A percentile compares a stretch with the other conserved stretches of the same genome.
phyloP scores from a whole-genome alignment of 148 eudicot species.

The Fagopyrum homotropicum region DNA sequence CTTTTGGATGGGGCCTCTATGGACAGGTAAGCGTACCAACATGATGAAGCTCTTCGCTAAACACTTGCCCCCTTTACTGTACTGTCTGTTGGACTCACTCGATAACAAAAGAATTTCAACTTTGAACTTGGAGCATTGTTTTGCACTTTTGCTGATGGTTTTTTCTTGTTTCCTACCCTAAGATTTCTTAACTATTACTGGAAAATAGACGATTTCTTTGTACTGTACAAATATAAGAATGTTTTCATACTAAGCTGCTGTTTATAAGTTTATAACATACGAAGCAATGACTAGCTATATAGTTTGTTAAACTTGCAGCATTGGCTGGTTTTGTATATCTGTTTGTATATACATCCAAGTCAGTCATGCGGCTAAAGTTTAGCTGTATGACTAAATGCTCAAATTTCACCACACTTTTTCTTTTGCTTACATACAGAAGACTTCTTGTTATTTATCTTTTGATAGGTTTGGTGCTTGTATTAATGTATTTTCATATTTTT shows the following conservation, averaged over 20 bases:
- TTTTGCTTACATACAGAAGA: neutral
- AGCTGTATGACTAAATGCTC: neutral
- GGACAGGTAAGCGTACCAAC: conserved; percentile 66
- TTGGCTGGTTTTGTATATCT: neutral
- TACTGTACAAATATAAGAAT: neutral
- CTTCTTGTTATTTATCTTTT: neutral
- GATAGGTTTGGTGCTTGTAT: neutral
- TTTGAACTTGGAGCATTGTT: neutral
- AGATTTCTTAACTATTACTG: neutral
- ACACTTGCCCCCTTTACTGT: neutral
- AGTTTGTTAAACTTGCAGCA: neutral
- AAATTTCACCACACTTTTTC: neutral
- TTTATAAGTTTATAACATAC: neutral
- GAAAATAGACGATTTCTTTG: neutral
- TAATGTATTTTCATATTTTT: neutral
- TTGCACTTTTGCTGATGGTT: no score
- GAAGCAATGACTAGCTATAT: neutral
- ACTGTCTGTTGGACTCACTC: no score
- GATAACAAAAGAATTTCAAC: neutral
- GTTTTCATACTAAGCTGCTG: neutral
- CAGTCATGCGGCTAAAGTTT: neutral
- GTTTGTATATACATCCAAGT: neutral
- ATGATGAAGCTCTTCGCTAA: neutral
- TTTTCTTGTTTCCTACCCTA: neutral
- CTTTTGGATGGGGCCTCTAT: conserved; percentile 98